Conservation (phyloP, 768 basidiomycete species). For the Sarcodon sp. region DNA sequence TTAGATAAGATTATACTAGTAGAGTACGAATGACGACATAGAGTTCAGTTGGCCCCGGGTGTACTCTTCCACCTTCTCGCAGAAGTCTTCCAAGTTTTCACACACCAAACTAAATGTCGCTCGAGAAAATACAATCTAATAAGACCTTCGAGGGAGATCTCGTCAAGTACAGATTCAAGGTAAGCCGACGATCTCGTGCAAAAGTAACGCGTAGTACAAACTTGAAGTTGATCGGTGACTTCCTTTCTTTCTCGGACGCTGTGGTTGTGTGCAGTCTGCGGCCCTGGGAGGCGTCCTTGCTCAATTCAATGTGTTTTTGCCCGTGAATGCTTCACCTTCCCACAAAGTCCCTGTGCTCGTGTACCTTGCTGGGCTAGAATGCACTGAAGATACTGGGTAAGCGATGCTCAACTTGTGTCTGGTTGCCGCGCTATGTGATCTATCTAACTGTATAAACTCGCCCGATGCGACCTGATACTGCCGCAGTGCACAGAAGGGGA, state of each 20-base stretch:
- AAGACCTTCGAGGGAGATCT: slow-evolving; percentile 73
- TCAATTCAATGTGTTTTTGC: slow-evolving; percentile 84
- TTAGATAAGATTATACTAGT: no score
- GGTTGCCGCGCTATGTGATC: not conserved
- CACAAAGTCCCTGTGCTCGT: slow-evolving; percentile 56
- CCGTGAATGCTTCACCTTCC: slow-evolving; percentile 34
- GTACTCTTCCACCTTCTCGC: no score
- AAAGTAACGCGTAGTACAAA: not conserved
- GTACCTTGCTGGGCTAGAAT: slow-evolving; percentile 83
- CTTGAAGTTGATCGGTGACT: not conserved
- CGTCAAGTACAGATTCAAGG: slow-evolving; percentile 82
- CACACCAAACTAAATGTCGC: slow-evolving; percentile 12
- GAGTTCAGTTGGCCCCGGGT: no score
- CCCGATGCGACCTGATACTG: not conserved
- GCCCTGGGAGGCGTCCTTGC: slow-evolving; percentile 58
- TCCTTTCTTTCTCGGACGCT: not conserved
- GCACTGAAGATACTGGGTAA: slow-evolving; percentile 90
- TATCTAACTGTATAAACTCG: no score
- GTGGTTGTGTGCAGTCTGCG: slow-evolving; percentile 35
- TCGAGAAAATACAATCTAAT: slow-evolving; percentile 66
- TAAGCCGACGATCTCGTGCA: slow-evolving; percentile 15
- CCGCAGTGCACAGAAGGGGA: slow-evolving; percentile 84
- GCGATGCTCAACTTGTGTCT: slow-evolving; percentile 6
- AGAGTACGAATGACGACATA: no score
- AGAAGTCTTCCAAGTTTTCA: no score